Conservation (phyloP, 2,329 filamentous ascomycete species). For the Alternaria gansuensis region DNA sequence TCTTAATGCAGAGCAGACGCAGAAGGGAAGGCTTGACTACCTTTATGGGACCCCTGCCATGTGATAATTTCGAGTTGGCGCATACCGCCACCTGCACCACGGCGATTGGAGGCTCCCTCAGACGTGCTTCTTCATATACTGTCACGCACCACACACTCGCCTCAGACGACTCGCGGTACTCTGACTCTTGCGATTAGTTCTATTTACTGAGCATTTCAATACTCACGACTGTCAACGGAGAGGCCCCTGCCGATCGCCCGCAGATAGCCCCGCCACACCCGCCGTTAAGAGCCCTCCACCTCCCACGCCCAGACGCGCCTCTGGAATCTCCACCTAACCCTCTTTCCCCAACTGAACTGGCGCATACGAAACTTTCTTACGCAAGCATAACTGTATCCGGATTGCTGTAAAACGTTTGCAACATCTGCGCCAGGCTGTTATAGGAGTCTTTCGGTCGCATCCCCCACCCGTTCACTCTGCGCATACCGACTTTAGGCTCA, state of each 20-base stretch:
- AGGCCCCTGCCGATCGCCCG: constrained; percentile 13
- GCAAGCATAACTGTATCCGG: background rate
- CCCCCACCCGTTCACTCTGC: constrained; percentile 1
- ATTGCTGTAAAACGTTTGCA: constrained; percentile 8
- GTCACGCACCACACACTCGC: constrained; percentile 16
- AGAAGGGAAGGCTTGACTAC: constrained; percentile 31
- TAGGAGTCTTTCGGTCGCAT: constrained; percentile 1
- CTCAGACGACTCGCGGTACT: constrained; percentile 15
- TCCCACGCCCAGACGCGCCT: constrained; percentile 28
- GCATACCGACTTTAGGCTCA: constrained; percentile 14
- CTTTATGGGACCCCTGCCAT: constrained; percentile 28
- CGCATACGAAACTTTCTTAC: constrained; percentile 2
- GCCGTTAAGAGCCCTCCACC: constrained; percentile 20
- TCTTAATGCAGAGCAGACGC: constrained; percentile 22
- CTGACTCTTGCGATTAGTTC: constrained; percentile 14
- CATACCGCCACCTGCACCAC: constrained; percentile 38
- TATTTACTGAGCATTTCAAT: constrained; percentile 11
- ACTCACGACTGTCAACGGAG: background rate
- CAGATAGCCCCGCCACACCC: constrained; percentile 35
- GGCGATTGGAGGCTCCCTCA: constrained; percentile 33
- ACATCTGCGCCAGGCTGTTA: constrained; percentile 2
- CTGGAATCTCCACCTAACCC: constrained; percentile 18
- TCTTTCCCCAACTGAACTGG: constrained; percentile 5
- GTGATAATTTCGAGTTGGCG: constrained; percentile 26
- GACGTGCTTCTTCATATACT: constrained; percentile 37